Conservation (phyloP, 495 filamentous ascomycete species). For the Acidiella bohemica region DNA sequence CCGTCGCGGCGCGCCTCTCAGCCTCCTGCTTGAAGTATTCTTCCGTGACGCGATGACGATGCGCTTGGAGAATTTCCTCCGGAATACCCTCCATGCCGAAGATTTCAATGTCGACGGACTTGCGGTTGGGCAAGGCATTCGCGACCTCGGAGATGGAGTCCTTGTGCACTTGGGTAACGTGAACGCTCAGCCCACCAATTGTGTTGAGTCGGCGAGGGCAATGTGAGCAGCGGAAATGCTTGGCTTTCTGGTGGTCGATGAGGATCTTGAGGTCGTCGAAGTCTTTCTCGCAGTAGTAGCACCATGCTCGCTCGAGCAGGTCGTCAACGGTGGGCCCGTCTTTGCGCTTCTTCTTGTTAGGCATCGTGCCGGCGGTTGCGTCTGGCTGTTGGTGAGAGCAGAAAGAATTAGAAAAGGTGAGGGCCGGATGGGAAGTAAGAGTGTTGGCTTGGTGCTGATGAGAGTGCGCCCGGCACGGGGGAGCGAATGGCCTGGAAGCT, state of each 20-base stretch:
- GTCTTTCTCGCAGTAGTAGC: slow-evolving; percentile 98
- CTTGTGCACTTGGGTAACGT: slow-evolving; percentile 98
- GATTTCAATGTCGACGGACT: slow-evolving; percentile 79
- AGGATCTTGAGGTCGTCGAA: slow-evolving; percentile 95
- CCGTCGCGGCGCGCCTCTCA: slow-evolving; percentile 66
- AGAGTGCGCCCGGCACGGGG: too few species aligned
- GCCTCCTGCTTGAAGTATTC: slow-evolving; percentile 76
- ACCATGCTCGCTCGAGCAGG: slow-evolving; percentile 79
- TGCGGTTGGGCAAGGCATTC: slow-evolving; percentile 75
- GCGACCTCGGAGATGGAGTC: slow-evolving; percentile 74
- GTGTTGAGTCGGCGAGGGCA: slow-evolving; percentile 83
- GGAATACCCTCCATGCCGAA: slow-evolving; percentile 98
- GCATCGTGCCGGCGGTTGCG: too few species aligned
- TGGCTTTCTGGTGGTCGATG: slow-evolving; percentile 92
- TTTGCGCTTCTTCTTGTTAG: too few species aligned
- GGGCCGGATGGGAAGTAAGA: too few species aligned
- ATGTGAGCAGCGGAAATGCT: slow-evolving; percentile 93
- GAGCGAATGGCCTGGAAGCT: too few species aligned
- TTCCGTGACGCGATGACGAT: slow-evolving; percentile 69
- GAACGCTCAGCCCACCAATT: slow-evolving; percentile 89
- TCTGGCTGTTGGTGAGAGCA: too few species aligned
- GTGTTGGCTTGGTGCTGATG: too few species aligned
- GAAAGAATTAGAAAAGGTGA: too few species aligned
- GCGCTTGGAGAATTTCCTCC: slow-evolving; percentile 63
- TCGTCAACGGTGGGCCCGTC: too few species aligned